Conservation (phyloP, 371 early-diverging fungal species). For the Rozella allomycis region DNA sequence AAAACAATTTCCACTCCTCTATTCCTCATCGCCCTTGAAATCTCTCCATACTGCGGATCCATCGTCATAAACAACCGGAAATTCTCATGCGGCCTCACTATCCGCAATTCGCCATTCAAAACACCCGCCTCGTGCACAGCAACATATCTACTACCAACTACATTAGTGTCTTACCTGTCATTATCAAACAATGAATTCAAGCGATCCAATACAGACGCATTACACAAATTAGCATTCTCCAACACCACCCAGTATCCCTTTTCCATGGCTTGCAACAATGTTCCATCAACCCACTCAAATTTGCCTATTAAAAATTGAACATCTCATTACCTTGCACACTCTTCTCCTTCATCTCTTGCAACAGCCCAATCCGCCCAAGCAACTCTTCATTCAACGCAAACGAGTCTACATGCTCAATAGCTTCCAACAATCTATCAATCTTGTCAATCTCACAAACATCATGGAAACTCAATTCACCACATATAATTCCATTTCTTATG, state of each 20-base stretch:
- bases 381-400: no score
- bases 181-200: conserved; percentile 82
- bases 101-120: conserved; percentile 44
- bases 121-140: conserved; percentile 77
- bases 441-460: no score
- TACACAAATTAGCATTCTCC: conserved; percentile 95
- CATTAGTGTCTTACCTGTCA: no score
- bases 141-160: no score
- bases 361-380: no score
- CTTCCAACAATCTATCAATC: no score
- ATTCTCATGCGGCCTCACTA: conserved; percentile 71
- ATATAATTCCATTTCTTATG: no score
- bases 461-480: no score
- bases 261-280: conserved; percentile 75
- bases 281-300: conserved; percentile 95
- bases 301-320: no score
- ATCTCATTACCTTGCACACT: no score
- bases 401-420: no score
- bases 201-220: conserved; percentile 83
- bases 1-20: conserved; percentile 79
- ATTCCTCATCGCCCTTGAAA: conserved; percentile 91
- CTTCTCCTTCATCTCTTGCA: no score
- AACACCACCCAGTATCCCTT: conserved; percentile 94
- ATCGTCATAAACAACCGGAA: conserved; percentile 97
- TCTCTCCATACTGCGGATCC: conserved; percentile 78